These are phyloP conservation scores for Amanita pseudoporphyria DNA, from an alignment of 768 basidiomycete genomes.

Conservation along the genomic window DNA sequence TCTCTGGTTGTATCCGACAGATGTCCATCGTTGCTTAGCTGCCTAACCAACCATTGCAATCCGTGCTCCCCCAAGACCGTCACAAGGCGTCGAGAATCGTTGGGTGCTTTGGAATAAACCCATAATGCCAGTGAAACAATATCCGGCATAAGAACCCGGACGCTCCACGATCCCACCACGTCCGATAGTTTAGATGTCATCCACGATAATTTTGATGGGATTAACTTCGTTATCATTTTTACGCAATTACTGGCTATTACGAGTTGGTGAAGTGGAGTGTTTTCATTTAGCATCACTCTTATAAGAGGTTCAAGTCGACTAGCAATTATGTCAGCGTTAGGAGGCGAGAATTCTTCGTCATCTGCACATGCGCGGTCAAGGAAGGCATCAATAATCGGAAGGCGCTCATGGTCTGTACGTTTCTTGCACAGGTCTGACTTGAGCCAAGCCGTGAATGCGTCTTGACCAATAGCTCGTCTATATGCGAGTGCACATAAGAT, in stretches of 20 bases:
- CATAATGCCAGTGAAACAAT: constrained; percentile 22
- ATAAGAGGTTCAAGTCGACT: constrained; percentile 1
- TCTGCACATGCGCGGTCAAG: constrained; percentile 25
- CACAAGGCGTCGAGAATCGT: constrained; percentile 14
- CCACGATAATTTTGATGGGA: constrained; percentile 15
- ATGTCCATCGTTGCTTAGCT: constrained; percentile 26
- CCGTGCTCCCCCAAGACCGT: constrained; percentile 31
- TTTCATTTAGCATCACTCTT: constrained; percentile 9
- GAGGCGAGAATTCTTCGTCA: constrained; percentile 5
- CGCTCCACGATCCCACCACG: constrained; percentile 17
- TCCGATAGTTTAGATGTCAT: constrained; percentile 17
- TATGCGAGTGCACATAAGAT: constrained; percentile 39
- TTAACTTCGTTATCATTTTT: constrained; percentile 10
- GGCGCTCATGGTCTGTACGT: constrained; percentile 20
- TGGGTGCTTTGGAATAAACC: constrained; percentile 12
- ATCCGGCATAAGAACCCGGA: constrained; percentile 20
- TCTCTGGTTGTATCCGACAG: constrained; percentile 9
- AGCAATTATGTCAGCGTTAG: not conserved
- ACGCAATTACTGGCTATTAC: constrained; percentile 10
- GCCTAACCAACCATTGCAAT: constrained; percentile 44
- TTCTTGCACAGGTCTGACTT: constrained; percentile 17
- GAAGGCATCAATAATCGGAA: constrained; percentile 34
- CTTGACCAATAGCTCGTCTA: constrained; percentile 17
- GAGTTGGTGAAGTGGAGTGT: constrained; percentile 11
- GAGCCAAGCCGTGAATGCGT: constrained; percentile 31